A percentile compares a stretch with the other conserved stretches of the same genome.
phyloP scores from a whole-genome alignment of 1,284 basidiomycete genomes.

The Fomitiporia mediterranea region DNA sequence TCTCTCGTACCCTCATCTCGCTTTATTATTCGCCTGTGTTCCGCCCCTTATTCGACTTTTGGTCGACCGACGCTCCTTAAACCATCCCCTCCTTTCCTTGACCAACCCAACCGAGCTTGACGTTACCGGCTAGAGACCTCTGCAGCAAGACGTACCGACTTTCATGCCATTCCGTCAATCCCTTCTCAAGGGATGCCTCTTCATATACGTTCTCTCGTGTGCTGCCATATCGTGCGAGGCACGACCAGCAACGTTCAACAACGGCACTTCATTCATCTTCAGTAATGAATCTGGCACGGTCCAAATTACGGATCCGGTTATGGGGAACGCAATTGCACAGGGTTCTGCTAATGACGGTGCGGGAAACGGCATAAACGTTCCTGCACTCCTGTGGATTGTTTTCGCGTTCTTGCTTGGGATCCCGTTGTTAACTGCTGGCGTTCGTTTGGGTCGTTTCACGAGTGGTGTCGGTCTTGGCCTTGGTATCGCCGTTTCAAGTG shows the following conservation, averaged over 20 bases:
- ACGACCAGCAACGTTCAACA: constrained; percentile 1
- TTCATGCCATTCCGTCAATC: constrained; percentile 3
- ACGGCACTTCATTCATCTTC: constrained; percentile 28
- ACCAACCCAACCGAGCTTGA: constrained; percentile 9
- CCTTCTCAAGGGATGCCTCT: neutral
- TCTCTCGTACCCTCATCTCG: constrained; percentile 1
- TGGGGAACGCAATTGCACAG: constrained; percentile 43
- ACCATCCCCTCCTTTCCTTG: constrained; percentile 2
- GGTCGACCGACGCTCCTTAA: constrained; percentile 9
- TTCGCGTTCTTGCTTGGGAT: constrained; percentile 47
- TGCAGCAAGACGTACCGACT: neutral
- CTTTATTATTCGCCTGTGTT: neutral
- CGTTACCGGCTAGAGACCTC: constrained; percentile 4
- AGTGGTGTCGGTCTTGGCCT: constrained; percentile 50
- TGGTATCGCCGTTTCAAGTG: constrained; percentile 44
- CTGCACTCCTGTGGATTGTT: constrained; percentile 54
- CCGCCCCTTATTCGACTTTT: constrained; percentile 2
- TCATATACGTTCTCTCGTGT: constrained; percentile 2
- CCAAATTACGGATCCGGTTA: constrained; percentile 41
- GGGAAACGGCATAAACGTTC: constrained; percentile 42
- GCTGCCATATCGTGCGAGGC: neutral
- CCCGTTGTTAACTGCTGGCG: constrained; percentile 50
- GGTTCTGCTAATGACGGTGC: constrained; percentile 54
- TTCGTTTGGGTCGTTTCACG: constrained; percentile 51
- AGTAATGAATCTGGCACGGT: constrained; percentile 38